Evolutionary conservation across 129 eudicot species (phyloP), one percentile per base, ranked within the genome.

Genomic region (Centella asiatica): DNA sequence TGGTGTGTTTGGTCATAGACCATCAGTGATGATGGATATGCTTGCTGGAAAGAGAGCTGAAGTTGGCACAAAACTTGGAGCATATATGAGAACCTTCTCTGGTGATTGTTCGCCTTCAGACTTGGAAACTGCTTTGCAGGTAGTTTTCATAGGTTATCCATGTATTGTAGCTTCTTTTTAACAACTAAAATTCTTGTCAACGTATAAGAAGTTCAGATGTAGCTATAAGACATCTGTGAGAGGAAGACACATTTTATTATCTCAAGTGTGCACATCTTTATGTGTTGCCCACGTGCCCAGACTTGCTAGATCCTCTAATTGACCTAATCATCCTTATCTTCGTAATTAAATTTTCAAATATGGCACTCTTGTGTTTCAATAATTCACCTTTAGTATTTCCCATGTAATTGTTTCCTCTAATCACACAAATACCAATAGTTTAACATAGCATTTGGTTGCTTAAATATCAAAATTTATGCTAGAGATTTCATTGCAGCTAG

Each of bases 1-100:
- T 58, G 97, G 97, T 64, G 72, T 80, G 11, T 90, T 83, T 86
- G 97, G 97, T 67, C 73, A 83, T 68, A 86, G 90, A 77, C 97
- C 97, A 34, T 78, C 95, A 44, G 71, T 86, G 37, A 76, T 90
- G 29, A 59, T 81, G 82, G 97, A 90, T 76, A 90, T 90, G 97
- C 95, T 90, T 74, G 97, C 97, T 78, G 97, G 97, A 51, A 90
- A 83, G 74, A 86, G 97, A 72, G 95, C 95, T 57, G 95, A 86
- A 81, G 86, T 90, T 40, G 86, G 86, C 48, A 86, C 97, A 62
- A 86, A 86, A 52, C 83, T 90, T 78, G 97, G 97, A 70, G 86
- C 97, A 64, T 90, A 90, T 64, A 83, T 83, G 93, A 78, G 97
- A 79, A 85, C 89, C 45, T 90, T 90, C 76, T 85, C 80, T 37